phyloP scores from a whole-genome alignment of 176 grass and related monocot species.

The Tuctoria greenei region DNA sequence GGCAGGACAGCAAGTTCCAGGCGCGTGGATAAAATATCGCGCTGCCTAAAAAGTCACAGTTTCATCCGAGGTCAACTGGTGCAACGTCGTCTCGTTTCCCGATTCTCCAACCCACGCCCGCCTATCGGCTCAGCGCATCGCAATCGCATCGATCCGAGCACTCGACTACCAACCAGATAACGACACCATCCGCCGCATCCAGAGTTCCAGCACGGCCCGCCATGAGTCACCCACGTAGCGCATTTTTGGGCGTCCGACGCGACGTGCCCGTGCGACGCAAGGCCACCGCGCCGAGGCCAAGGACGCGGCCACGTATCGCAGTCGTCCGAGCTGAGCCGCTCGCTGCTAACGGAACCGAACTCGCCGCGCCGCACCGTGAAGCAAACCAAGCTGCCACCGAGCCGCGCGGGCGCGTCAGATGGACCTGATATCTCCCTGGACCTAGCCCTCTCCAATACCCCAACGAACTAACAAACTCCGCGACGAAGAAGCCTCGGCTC shows the following conservation, averaged over 20 bases:
- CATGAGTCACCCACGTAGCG: neutral
- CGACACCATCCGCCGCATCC: neutral
- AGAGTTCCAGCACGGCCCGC: neutral
- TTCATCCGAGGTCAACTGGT: neutral
- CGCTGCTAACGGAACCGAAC: neutral
- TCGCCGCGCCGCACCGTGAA: neutral
- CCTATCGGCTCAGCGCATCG: too few species aligned
- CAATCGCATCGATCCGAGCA: too few species aligned
- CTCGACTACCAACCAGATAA: neutral
- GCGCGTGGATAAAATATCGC: neutral
- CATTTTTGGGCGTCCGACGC: neutral
- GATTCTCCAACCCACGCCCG: too few species aligned
- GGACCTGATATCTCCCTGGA: neutral
- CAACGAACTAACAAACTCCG: constrained; percentile 24
- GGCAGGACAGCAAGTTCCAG: neutral
- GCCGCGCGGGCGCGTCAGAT: constrained; percentile 3
- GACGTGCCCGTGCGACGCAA: neutral
- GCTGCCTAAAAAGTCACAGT: neutral
- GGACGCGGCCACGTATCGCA: neutral
- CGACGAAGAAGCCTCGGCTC: neutral
- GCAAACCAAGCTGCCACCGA: neutral
- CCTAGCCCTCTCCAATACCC: neutral
- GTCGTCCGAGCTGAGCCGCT: neutral
- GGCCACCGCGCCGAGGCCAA: neutral
- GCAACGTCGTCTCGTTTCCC: too few species aligned